Base-by-base conservation (phyloP, 2,329 filamentous ascomycete species). In the Trichoderma koningii region DNA sequence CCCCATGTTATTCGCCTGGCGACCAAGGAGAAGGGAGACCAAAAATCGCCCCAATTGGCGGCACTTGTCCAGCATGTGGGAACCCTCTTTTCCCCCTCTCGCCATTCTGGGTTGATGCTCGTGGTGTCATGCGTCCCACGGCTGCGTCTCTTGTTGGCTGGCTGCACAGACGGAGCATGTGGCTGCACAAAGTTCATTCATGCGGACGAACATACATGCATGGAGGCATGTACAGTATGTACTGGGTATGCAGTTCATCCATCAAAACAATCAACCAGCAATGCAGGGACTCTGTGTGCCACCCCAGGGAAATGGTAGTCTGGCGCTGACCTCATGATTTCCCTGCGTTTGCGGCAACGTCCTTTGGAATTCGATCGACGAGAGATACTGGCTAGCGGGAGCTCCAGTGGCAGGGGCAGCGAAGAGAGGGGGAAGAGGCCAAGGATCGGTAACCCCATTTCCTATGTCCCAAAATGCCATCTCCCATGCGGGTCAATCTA, bases 121-220 rank as follows among this genome's bases (percentile, higher is more conserved):
- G 38, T 41, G 7, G 55, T 69, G 69, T 69, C 69, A 70, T 70
- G 69, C 68, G 69, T 68, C 55, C 62, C 28, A 28, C 23, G 50
- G 53, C 51, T 63, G 45, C 48, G 38, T 50, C 56, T 57, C 44
- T 47, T 51, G 63, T 60, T 55, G 47, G 55, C 19, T 42, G 41
- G 55, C n/a, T 55, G 53, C 38, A 44, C 53, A 19, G 42, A 17
- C 19, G 19, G 14, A 21, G 34, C 51, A 55, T 55, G 51, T 23
- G 51, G 51, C 30, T 23, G 14, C 19, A 55, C 28, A 21, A 52
- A 44, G 42, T n/a, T 44, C 6, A 19, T 52, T 52, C 30, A 52
- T 52, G 50, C 50, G 28, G 15, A 34, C 26, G 30, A 45, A 14
- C 41, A 41, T 57, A 26, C 34, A 21, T 28, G 30, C 55, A 55